Percentiles rank a stretch among this genome's conserved stretches.
Conservation (phyloP, 805 yeast genomes). For the Hanseniaspora thailandica region DNA sequence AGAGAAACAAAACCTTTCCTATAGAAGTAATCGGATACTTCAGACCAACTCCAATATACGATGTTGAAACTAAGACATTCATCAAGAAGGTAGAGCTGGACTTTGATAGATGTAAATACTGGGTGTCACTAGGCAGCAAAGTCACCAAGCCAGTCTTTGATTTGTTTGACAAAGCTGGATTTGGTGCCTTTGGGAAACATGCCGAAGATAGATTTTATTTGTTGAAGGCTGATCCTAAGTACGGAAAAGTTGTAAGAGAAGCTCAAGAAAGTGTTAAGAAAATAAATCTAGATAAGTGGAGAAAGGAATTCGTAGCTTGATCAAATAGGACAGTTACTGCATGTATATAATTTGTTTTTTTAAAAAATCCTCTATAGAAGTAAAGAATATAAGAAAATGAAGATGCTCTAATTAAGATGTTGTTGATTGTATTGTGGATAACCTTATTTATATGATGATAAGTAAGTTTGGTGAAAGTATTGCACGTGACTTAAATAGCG, state of each 20-base stretch:
- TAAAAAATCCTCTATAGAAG: no score
- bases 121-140: slow-evolving; percentile 97
- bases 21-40: slow-evolving; percentile 93
- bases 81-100: slow-evolving; percentile 53
- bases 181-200: slow-evolving; percentile 25
- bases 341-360: no score
- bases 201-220: neutral
- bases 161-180: slow-evolving; percentile 68
- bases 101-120: slow-evolving; percentile 80
- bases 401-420: no score
- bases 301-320: slow-evolving; percentile 11
- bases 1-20: slow-evolving; percentile 75
- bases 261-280: slow-evolving; percentile 6
- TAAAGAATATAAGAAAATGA: neutral
- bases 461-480: neutral
- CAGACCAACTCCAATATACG: slow-evolving; percentile 66
- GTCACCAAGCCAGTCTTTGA: slow-evolving; percentile 73
- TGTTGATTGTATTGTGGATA: no score
- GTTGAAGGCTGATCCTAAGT: slow-evolving; percentile 10
- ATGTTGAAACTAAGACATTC: slow-evolving; percentile 43
- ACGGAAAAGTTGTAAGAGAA: slow-evolving; percentile 10
- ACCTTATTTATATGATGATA: no score
- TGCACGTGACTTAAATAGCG: no score
- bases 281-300: slow-evolving; percentile 10
- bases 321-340: no score